Percentiles rank a stretch among this genome's conserved stretches.
phyloP scores from a whole-genome alignment of 2,329 filamentous ascomycete species.

The Cordyceps javanica region DNA sequence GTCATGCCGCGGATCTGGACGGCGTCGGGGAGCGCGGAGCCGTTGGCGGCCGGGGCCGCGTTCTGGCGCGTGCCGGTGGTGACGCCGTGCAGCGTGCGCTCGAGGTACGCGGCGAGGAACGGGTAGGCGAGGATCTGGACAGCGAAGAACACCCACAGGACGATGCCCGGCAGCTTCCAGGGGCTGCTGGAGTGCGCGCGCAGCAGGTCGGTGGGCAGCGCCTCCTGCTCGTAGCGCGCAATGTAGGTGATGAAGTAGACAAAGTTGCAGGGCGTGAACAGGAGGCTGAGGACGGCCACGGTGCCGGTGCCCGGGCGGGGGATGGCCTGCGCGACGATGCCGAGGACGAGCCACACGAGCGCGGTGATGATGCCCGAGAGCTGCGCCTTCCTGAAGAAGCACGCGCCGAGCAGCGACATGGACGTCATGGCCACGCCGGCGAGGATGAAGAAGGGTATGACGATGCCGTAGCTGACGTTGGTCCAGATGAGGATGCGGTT shows the following conservation, averaged over 20 bases:
- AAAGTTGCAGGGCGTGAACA: constrained; percentile 80
- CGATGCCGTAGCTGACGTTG: constrained; percentile 51
- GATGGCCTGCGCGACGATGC: constrained; percentile 70
- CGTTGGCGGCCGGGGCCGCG: constrained; percentile 28
- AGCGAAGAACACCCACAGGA: constrained; percentile 66
- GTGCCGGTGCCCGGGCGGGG: constrained; percentile 52
- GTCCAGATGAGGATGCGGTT: constrained; percentile 21
- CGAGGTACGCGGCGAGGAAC: constrained; percentile 62
- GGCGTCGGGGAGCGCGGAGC: constrained; percentile 35
- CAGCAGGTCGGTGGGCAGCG: constrained; percentile 52
- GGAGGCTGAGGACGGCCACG: constrained; percentile 61
- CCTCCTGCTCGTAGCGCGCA: constrained; percentile 63
- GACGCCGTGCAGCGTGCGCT: constrained; percentile 48
- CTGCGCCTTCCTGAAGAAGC: constrained; percentile 76
- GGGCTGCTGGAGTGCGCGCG: constrained; percentile 53
- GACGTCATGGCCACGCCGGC: constrained; percentile 67
- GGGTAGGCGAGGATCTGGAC: constrained; percentile 67
- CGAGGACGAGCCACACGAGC: constrained; percentile 63
- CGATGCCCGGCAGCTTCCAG: constrained; percentile 62
- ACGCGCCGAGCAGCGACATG: constrained; percentile 67
- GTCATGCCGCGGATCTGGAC: constrained; percentile 65
- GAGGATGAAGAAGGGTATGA: constrained; percentile 65
- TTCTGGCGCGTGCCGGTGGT: constrained; percentile 49
- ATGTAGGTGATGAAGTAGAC: constrained; percentile 68
- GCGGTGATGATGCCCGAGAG: constrained; percentile 71